Base-by-base conservation (phyloP, 116 monocot species). In the Iris pallida region DNA sequence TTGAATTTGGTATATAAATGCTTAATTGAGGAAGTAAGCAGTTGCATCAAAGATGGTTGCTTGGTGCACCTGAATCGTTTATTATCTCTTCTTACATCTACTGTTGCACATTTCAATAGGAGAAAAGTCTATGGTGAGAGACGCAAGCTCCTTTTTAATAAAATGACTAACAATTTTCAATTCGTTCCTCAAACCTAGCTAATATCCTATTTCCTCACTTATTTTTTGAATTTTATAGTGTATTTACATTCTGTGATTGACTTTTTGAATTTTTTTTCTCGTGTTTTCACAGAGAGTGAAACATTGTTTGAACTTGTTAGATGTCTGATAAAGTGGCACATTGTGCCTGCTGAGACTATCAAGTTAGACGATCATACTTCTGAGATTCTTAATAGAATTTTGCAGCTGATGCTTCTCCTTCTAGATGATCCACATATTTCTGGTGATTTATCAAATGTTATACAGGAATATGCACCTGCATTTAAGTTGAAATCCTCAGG, bases 401-500 rank as follows among this genome's bases (percentile, higher is more conserved):
- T 92, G 65, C 65, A 80, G 43, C 63, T 98, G 47, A 80, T 90
- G 68, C 83, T 90, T 45, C 78, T 74, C 61, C 75, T 92, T 79
- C 76, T 97, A 42, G 89, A 92, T 71, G 57, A 78, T 54, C 87
- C 71, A 66, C 45, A 58, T 20, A 66, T 81, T 72, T 52, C 57
- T 67, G 51, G 30, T 61, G 78, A 89, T 76, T 65, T 85, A 18
- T 65, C 79, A 54, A 51, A 11, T 11, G 69, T 85, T 71, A 60
- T 69, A 40, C 49, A 49, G 43, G 65, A 78, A 30, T 87, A 80
- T 85, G 71, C 60, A 64, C 92, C 90, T 46, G 74, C 74, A 55
- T 98, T 92, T 65, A 79, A 78, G 59, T 68, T 85, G 57, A 77
- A 65, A 79, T 80, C 66, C 45, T 79, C 76, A 1, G 79, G 91